phyloP scores from a whole-genome alignment of 2,329 filamentous ascomycete genomes.

The Cladosporium sp. region DNA sequence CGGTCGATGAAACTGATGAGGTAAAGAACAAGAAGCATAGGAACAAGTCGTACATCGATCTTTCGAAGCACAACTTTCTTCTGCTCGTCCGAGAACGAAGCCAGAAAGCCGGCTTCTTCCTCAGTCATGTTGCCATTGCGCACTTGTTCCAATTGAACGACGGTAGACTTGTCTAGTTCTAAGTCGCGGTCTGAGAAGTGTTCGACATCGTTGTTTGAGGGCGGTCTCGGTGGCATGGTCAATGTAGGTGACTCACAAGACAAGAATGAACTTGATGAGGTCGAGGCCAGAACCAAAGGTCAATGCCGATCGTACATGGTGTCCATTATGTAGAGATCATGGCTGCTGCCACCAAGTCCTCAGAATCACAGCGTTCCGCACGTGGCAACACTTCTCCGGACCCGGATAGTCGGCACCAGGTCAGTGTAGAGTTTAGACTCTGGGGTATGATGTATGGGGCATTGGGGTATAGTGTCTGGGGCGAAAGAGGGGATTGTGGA shows the following conservation, averaged over 20 bases:
- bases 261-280: background rate
- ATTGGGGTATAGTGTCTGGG: background rate
- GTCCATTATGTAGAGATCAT: background rate
- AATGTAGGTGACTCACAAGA: background rate
- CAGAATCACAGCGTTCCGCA: background rate
- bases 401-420: background rate
- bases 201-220: background rate
- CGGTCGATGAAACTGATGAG: conserved; percentile 31
- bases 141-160: background rate
- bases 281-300: background rate
- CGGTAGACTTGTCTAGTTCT: background rate
- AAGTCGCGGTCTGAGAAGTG: background rate
- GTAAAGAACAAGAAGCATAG: conserved; percentile 37
- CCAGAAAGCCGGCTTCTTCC: conserved; percentile 29
- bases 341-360: background rate
- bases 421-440: background rate
- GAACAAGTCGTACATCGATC: conserved; percentile 38
- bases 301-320: background rate
- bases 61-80: conserved; percentile 42
- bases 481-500: background rate
- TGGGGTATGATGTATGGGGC: background rate
- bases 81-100: conserved; percentile 22
- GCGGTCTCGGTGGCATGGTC: background rate
- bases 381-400: background rate
- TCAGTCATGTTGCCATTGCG: conserved; percentile 4